Evolutionary conservation across 2,329 filamentous ascomycete genomes (phyloP), one percentile per base, ranked within the genome.

Genomic region (Corinectria fuckeliana): DNA sequence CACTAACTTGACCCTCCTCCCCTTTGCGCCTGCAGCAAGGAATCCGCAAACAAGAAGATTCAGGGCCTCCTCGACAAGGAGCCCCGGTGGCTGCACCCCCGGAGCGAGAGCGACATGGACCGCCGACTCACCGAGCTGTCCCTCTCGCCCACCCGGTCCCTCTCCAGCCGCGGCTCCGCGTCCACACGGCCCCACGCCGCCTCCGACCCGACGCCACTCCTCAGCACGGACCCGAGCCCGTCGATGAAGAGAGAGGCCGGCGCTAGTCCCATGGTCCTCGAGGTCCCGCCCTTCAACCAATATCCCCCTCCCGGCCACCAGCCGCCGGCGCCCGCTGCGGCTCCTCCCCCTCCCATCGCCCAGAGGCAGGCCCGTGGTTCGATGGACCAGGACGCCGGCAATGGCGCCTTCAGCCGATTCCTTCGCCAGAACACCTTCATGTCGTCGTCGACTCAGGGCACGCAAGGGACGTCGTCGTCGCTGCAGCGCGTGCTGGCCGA

Each of bases 21-120:
- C 7, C 54, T 32, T 3, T 39, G 18, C n/a, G 23, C 18, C 47
- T 53, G 58, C 56, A 85, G 83, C 34, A 81, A 81, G 65, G 84
- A 86, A 65, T 86, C 85, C 25, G 84, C 82, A 30, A 84, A 85
- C 67, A 87, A 87, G 74, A 85, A 82, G 20, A 80, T 87, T 63
- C 82, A 83, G 53, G 75, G 77, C 7, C 79, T 85, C 61, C 78
- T 87, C 28, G 84, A 85, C 62, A 85, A 87, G 61, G 82, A 88
- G 34, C 82, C 84, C 26, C 79, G 85, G 69, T 86, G 84, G 78
- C 76, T 87, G 49, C 81, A 83, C 18, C 84, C 85, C 1, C 80
- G 78, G 59, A 79, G 76, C 32, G 75, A 79, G 10, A 76, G 78
- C 16, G 84, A 87, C 50, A 84, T 85, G 79, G 74, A 75, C 42